Conservation (phyloP, 768 basidiomycete genomes). For the Termitomyces sp. region DNA sequence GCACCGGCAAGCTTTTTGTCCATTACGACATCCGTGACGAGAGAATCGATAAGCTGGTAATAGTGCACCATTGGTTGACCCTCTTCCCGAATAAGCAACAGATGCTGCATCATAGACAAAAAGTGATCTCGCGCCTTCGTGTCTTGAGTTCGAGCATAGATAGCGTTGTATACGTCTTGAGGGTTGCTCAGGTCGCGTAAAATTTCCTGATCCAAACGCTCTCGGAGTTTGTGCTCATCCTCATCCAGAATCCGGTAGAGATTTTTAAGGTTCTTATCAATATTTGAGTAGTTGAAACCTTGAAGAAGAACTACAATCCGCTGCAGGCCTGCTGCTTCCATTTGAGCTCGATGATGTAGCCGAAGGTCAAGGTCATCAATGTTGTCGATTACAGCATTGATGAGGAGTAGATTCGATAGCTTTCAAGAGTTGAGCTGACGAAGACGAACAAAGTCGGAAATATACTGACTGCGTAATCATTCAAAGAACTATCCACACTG, state of each 20-base stretch:
- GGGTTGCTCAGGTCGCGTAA: conserved; percentile 76
- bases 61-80: conserved; percentile 81
- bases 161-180: conserved; percentile 82
- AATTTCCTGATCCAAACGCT: conserved; percentile 73
- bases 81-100: conserved; percentile 88
- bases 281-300: conserved; percentile 56
- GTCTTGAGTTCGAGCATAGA: conserved; percentile 73
- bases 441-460: background rate
- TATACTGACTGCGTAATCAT: conserved; percentile 79
- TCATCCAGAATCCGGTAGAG: conserved; percentile 64
- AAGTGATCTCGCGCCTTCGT: conserved; percentile 82
- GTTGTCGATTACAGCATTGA: conserved; percentile 61
- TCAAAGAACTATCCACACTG: conserved; percentile 64
- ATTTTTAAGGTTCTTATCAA: conserved; percentile 63
- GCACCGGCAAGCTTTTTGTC: conserved; percentile 87
- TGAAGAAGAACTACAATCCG: conserved; percentile 69
- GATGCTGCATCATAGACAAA: conserved; percentile 90
- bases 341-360: conserved; percentile 81
- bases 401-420: conserved; percentile 70
- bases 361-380: conserved; percentile 81
- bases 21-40: conserved; percentile 88
- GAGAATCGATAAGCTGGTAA: conserved; percentile 86
- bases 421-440: conserved; percentile 23
- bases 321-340: conserved; percentile 84
- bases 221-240: conserved; percentile 70